These are phyloP conservation scores for Neurospora sp. DNA, from an alignment of 495 filamentous ascomycete species.

Conservation along the genomic window DNA sequence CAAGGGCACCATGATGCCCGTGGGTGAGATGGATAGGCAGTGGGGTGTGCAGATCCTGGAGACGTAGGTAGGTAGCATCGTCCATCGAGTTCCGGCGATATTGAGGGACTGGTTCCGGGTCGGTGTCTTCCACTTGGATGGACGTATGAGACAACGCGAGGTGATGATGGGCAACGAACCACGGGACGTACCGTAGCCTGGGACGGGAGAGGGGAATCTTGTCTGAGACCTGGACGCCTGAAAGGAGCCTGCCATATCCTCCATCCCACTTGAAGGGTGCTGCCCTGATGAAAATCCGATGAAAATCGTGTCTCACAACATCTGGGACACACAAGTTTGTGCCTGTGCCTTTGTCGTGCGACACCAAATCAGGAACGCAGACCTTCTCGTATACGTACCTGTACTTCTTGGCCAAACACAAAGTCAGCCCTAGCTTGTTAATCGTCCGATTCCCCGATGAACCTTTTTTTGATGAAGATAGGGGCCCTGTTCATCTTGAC, in stretches of 20 bases:
- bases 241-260: not conserved
- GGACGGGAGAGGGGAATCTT: not conserved
- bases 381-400: not conserved
- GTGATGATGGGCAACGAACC: not conserved
- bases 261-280: not conserved
- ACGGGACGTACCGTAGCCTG: not conserved
- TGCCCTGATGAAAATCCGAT: not conserved
- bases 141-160: not conserved
- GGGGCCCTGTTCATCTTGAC: not conserved
- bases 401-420: not conserved
- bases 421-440: not conserved
- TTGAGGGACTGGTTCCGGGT: not conserved
- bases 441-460: not conserved
- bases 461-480: not conserved
- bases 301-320: not conserved
- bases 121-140: not conserved
- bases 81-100: not conserved
- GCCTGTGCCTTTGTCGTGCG: not conserved
- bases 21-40: not conserved
- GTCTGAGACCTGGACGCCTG: not conserved
- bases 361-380: not conserved
- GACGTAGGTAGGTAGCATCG: not conserved
- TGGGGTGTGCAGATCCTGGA: not conserved
- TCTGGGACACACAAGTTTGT: not conserved
- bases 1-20: not conserved